Evolutionary conservation across 768 basidiomycete species (phyloP), one percentile per base, ranked within the genome.

Genomic region (Boletus pseudo-olivaceus): DNA sequence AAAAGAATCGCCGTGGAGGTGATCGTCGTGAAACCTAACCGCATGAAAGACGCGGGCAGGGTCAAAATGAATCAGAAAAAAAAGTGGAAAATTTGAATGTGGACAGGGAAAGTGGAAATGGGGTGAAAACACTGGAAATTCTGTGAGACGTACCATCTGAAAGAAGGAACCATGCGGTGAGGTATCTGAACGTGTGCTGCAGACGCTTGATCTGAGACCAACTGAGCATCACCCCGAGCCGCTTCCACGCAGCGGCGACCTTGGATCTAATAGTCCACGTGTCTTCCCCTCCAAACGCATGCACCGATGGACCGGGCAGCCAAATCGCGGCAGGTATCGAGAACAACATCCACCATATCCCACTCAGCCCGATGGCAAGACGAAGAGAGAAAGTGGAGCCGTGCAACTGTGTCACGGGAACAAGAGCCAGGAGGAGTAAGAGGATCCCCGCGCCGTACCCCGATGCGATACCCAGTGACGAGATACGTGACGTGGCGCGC

Each of bases 91-190:
- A n/a, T 7, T 4, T 2, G 23, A 23, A 5, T 5, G 8, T 42
- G 34, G 19, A 35, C n/a, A 39, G 17, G 12, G 34, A 14, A 20
- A 14, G 15, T 1, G 14, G 32, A 45, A 9, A 19, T 19, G 17
- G 27, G 3, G 27, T 38, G 23, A 19, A n/a, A 2, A 5, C n/a
- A 44, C 17, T 11, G 17, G 8, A 44, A 30, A 11, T 10, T 4
- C 11, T 45, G 7, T 14, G 9, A 26, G 30, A 70, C 81, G 41
- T 49, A 90, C 93, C 91, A 63, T 98, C 95, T 1, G 90, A 92
- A 23, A 98, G 81, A 12, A 98, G 78, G 68, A 97, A 95, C 94
- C 95, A 98, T 0, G 96, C 93, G 6, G 85, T 81, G 40, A 98
- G 84, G 62, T 92, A 98, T 60, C 80, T 80, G 76, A 95, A 98